Evolutionary conservation across 2,329 filamentous ascomycete genomes (phyloP), one percentile per base, ranked within the genome.

Genomic region (Fusarium sterilihyphosum): DNA sequence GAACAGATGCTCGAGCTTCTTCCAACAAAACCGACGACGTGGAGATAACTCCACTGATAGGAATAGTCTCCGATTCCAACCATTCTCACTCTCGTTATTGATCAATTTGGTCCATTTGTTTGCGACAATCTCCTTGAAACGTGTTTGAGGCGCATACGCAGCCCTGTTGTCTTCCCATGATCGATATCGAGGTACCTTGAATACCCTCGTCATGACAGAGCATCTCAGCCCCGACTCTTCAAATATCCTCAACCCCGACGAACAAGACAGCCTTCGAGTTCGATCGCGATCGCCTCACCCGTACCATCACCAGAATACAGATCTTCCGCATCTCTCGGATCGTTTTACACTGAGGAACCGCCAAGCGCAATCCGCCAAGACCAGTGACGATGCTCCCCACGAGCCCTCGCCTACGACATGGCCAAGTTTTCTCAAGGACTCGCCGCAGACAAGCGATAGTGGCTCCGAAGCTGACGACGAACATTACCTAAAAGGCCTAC

Each of bases 381-480:
- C 71, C 43, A 50, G 72, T 53, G 72, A 70, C 72, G 65, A 71
- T 67, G 75, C 70, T 63, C 62, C 67, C 62, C 71, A 67, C 59
- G 72, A 70, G 35, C 65, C 68, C n/a, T 79, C 80, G 37, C 75
- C 76, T 13, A 75, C 77, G 31, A 61, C 65, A n/a, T 77, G 67
- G 56, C 70, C 77, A n/a, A 74, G 78, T 50, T 83, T 85, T 71
- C 81, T 84, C 66, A 87, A 86, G 73, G 87, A 89, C 59, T 90
- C 89, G 9, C 86, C 88, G 3, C 88, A 91, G 5, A 90, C 89
- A 17, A 98, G 94, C 81, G 95, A 98, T 76, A 98, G 95, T 81
- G 96, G 96, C 31, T 97, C 95, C 24, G 96, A 98, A 81, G 96
- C 96, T 44, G 96, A 98, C 78, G 96, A 98, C 84, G 96, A 98